Evolutionary conservation across 306 rosid genomes (phyloP), one percentile per base, ranked within the genome.

Genomic region (Inga oerstediana): DNA sequence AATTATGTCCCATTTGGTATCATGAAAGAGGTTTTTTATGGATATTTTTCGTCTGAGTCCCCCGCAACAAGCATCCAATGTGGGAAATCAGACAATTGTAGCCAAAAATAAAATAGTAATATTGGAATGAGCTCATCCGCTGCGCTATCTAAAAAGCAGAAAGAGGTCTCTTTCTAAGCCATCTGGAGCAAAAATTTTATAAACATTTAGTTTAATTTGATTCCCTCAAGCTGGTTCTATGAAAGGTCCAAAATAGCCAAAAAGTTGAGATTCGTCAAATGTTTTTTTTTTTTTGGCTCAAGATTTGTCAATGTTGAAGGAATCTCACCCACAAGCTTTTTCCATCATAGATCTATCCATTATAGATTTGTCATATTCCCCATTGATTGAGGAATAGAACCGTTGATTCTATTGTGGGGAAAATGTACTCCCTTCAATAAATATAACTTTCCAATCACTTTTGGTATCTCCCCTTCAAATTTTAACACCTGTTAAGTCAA

Each of bases 321-420:
- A 58, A 86, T 79, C 4, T 49, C 30, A 27, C 16, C 8, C 87
- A 77, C 0, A 3, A 46, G 11, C 12, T 46, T 10, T 15, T 46
- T 46, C 15, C 51, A 46, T 46, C 15, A 46, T 12, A 46, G 11
- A 44, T 44, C 7, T 0, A 84, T 41, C 72, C 70, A 81, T 68
- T 87, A 77, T 0, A 87, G 45, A 37, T 58, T 45, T 4, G 8
- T 59, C 79, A 87, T 70, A 12, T 78, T 62, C 12, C 68, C 8
- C 37, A 62, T 62, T 62, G 68, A 61, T 27, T 11, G 16, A 10
- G 68, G 37, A 62, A 62, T 62, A 27, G 68, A 62, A 22, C 68
- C 37, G 0, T 17, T 24, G 34, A 27, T 24, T 24, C 37, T 5
- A 62, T 62, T 62, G 68, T 62, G 68, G 51, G 51, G 11, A 13